Evolutionary conservation across 805 yeast species (phyloP), one percentile per base, ranked within the genome.

Genomic region (Kurtzmaniella cleridarum): DNA sequence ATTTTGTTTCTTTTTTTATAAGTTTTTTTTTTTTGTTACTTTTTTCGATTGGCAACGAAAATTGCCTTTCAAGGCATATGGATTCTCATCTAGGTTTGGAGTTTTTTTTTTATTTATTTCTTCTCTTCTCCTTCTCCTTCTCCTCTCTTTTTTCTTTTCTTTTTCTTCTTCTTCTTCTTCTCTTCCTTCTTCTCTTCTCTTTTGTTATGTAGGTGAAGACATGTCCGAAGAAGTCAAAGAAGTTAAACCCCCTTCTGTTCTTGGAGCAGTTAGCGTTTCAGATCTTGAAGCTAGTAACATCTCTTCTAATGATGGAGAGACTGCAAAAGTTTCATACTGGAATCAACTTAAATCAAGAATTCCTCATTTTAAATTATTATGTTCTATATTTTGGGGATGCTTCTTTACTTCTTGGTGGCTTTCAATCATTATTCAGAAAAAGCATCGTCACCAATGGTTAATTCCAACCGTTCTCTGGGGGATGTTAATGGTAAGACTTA

Each of bases 381-480:
- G 47, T 23, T 48, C 54, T 38, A 31, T 57, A n/a, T 59, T 50
- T 38, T 51, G 44, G 58, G 70, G 41, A 26, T 55, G 45, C 53
- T 55, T 73, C 43, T 71, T 73, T 60, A 73, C 78, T n/a, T 59
- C 73, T 9, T 73, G 77, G 77, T 77, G 81, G 81, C 51, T 76
- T 32, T 69, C 78, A 12, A 74, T 77, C 41, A 39, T 77, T 23
- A 71, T 71, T 36, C 81, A 75, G 51, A 50, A 67, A 5, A 65
- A 69, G 43, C 71, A 70, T 34, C 60, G 81, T 39, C 73, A 58
- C 45, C 47, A 66, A 42, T 77, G 82, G 82, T 68, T 77, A 49
- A 73, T 77, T 43, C 82, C 81, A 14, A 76, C 81, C 3, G 54
- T 77, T 15, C 47, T 77, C 34, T 77, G 75, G 71, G 63, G 69